Evolutionary conservation across 495 filamentous ascomycete genomes (phyloP), one percentile per base, ranked within the genome.

Genomic region (Tuber microsphaerosporum): DNA sequence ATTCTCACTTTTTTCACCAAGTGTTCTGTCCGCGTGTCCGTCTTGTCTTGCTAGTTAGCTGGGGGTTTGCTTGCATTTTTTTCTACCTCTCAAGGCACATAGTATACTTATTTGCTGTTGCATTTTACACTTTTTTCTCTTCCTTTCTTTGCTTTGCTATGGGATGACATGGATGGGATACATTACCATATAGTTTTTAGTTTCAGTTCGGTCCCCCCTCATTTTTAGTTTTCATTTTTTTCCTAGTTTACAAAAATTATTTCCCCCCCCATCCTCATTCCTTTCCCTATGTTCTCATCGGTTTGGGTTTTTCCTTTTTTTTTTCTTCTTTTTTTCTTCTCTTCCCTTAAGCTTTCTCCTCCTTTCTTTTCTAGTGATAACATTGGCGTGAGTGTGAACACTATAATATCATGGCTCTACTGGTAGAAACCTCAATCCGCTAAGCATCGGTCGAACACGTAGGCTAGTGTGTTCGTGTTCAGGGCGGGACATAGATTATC

Each of bases 121-220:
- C 2, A 2, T 43, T 12, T 43, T 43, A 9, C 10, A 0, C 12
- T 26, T 26, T 61, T 14, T 3, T 14, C n/a, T 61, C 10, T 5
- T 1, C 2, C 12, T 31, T 26, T 1, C 51, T 26, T 9, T 26
- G n/a, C 22, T 56, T 2, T n/a, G 22, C 22, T 31, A 61, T 31
- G 73, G 43, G 56, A 74, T 74, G 46, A 61, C n/a, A 74, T 39
- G 73, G n/a, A 39, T 69, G 42, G 39, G 37, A 42, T 44, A 39
- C 69, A 17, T 65, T 14, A 70, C 70, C 65, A 43, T 44, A 70
- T 46, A 31, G 42, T 70, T 70, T 41, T 70, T n/a, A 43, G 39
- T 74, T 34, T 70, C 39, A 43, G 39, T 74, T 34, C 16, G 17
- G 8, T 19, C 41, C 41, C 44, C 14, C 20, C 37, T 74, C 26